Conservation (phyloP, 2,329 filamentous ascomycete species). For the Alternaria angustiovoidea region DNA sequence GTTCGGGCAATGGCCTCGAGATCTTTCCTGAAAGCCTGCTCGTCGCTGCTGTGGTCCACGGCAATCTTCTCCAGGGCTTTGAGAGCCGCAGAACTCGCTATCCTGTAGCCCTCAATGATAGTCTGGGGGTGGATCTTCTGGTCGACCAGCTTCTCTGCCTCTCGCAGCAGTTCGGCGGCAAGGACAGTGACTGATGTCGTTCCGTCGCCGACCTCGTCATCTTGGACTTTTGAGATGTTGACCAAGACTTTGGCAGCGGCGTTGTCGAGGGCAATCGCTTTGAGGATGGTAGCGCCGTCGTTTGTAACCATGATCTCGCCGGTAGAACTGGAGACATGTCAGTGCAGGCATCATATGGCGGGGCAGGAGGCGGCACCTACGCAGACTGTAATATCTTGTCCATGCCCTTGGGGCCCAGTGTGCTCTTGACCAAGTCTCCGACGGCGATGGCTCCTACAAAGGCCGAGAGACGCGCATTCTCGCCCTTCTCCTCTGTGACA, state of each 20-base stretch:
- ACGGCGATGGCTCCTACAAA: constrained; percentile 99
- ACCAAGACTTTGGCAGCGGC: constrained; percentile 97
- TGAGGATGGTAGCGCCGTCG: constrained; percentile 97
- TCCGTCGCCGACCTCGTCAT: constrained; percentile 97
- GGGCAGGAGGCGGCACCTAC: constrained; percentile 61
- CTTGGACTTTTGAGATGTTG: constrained; percentile 99
- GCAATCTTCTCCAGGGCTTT: constrained; percentile 83
- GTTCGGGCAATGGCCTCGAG: constrained; percentile 90
- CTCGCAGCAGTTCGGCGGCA: constrained; percentile 91
- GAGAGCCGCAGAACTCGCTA: constrained; percentile 90
- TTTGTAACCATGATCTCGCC: constrained; percentile 99
- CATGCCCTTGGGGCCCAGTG: constrained; percentile 97
- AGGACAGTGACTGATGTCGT: constrained; percentile 98
- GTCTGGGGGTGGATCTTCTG: constrained; percentile 99
- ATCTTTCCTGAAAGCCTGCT: constrained; percentile 86
- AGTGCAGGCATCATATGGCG: constrained; percentile 26
- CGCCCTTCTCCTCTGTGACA: constrained; percentile 96
- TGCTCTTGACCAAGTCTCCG: constrained; percentile 96
- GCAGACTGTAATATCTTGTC: constrained; percentile 97
- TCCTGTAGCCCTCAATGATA: constrained; percentile 98
- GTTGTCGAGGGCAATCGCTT: constrained; percentile 98
- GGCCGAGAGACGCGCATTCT: constrained; percentile 97
- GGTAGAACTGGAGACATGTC: constrained; percentile 71
- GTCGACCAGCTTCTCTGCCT: constrained; percentile 96
- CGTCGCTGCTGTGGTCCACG: constrained; percentile 86